These are phyloP conservation scores for Filobasidium uniguttulatum DNA, from an alignment of 1,284 basidiomycete genomes.

Conservation along the genomic window DNA sequence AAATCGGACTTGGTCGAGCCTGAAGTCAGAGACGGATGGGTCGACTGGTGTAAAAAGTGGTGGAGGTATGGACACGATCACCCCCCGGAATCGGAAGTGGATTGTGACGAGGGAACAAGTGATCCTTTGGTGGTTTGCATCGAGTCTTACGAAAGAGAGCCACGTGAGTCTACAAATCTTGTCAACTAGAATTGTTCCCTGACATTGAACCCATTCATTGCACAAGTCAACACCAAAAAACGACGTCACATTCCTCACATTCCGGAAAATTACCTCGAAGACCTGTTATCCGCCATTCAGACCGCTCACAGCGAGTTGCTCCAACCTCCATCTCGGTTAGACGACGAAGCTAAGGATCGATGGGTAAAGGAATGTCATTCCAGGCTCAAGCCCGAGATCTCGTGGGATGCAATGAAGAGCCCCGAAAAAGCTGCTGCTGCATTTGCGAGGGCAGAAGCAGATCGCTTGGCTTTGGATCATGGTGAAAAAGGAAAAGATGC, in stretches of 20 bases:
- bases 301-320: constrained; percentile 55
- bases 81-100: constrained; percentile 37
- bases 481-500: constrained; percentile 17
- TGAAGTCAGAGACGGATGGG: constrained; percentile 51
- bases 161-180: no score
- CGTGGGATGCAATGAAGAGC: constrained; percentile 49
- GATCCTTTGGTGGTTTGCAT: no score
- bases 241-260: constrained; percentile 49
- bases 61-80: constrained; percentile 42
- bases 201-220: background rate
- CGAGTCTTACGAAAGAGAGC: no score
- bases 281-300: constrained; percentile 54
- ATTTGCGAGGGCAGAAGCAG: background rate
- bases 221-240: constrained; percentile 12
- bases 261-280: constrained; percentile 40
- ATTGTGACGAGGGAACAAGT: constrained; percentile 62
- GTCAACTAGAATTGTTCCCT: no score
- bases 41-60: constrained; percentile 45
- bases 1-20: constrained; percentile 65
- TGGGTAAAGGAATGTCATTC: constrained; percentile 49
- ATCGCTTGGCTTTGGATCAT: constrained; percentile 11
- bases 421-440: background rate
- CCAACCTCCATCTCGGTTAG: constrained; percentile 50
- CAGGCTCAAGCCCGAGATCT: constrained; percentile 47
- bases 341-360: constrained; percentile 43